These are phyloP conservation scores for Phytophthora aleatoria DNA, from an alignment of 352 stramenopile species.

Conservation along the genomic window DNA sequence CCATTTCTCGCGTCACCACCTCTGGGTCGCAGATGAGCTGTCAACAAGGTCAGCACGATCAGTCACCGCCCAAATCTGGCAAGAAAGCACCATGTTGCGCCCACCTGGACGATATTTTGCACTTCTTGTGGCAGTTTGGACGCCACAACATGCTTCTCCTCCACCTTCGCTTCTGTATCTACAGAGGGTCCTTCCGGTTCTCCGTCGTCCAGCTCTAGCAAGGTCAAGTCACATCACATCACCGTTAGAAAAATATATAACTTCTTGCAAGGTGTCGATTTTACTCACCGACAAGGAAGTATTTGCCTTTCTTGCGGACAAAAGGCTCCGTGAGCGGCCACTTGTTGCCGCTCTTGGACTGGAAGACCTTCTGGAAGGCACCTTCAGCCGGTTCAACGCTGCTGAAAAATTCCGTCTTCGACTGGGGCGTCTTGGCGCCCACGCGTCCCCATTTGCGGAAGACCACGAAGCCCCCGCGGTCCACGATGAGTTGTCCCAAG, in stretches of 20 bases:
- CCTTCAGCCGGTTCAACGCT: constrained; percentile 39
- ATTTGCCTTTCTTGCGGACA: constrained; percentile 56
- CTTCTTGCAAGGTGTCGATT: background rate
- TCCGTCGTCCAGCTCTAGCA: constrained; percentile 45
- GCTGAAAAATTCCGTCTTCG: constrained; percentile 9
- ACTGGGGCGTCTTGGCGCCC: constrained; percentile 57
- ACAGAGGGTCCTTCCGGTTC: constrained; percentile 32
- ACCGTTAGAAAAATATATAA: background rate
- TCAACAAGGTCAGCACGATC: constrained; percentile 5
- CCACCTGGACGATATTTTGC: constrained; percentile 47
- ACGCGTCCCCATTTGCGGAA: constrained; percentile 77
- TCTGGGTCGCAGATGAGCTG: constrained; percentile 62
- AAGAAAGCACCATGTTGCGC: background rate
- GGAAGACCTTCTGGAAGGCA: constrained; percentile 58
- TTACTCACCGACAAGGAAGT: constrained; percentile 64
- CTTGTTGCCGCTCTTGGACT: constrained; percentile 60
- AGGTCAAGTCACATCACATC: constrained; percentile 3
- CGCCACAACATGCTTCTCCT: constrained; percentile 32
- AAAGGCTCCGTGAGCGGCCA: constrained; percentile 59
- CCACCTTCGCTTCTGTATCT: constrained; percentile 23
- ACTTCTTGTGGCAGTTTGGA: constrained; percentile 39
- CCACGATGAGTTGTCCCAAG: constrained; percentile 65
- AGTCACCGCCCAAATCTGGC: background rate
- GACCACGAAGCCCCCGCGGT: constrained; percentile 44
- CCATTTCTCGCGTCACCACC: constrained; percentile 51